Conservation (phyloP, 2,329 filamentous ascomycete genomes). For the Verticillium alfalfae region DNA sequence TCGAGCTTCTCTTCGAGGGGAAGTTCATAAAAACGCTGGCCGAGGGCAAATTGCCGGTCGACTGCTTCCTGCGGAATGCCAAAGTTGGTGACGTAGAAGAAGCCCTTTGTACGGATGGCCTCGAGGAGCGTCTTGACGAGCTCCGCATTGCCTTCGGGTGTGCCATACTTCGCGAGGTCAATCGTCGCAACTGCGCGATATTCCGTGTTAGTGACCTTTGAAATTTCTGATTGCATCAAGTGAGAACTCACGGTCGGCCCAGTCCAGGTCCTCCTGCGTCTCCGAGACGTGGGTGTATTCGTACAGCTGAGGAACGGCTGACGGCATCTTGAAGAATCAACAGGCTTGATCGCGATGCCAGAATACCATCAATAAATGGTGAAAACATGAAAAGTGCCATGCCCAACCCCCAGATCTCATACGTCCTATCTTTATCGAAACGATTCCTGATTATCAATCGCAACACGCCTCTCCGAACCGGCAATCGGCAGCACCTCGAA, state of each 20-base stretch:
- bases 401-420: background rate
- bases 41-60: constrained; percentile 53
- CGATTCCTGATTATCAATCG: background rate
- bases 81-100: constrained; percentile 59
- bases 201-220: background rate
- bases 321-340: constrained; percentile 19
- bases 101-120: constrained; percentile 26
- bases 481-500: background rate
- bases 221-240: no score
- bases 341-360: background rate
- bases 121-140: constrained; percentile 20
- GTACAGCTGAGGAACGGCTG: constrained; percentile 20
- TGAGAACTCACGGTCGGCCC: constrained; percentile 24
- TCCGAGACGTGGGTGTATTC: constrained; percentile 28
- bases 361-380: background rate
- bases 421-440: background rate
- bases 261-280: constrained; percentile 28
- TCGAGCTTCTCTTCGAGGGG: constrained; percentile 56
- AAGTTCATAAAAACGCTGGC: constrained; percentile 44
- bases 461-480: background rate
- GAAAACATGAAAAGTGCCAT: background rate
- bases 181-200: constrained; percentile 26
- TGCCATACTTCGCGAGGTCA: constrained; percentile 24
- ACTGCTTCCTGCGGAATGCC: constrained; percentile 52
- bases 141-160: constrained; percentile 17